Conservation (phyloP, 2,329 filamentous ascomycete species). For the Ophiostoma populinum region DNA sequence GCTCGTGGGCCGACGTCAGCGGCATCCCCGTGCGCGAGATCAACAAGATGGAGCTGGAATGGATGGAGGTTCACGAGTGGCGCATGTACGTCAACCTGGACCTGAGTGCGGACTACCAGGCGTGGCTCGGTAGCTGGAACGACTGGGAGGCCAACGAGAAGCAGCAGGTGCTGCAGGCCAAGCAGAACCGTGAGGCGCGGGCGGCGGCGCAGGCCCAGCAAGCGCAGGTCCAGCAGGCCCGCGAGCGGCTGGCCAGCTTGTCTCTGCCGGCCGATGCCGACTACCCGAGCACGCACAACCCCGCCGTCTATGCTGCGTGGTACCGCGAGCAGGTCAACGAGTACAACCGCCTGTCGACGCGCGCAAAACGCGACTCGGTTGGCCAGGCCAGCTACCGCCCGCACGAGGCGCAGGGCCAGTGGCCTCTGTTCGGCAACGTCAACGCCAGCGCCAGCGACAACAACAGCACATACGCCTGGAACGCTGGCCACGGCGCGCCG, state of each 20-base stretch:
- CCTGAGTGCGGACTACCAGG: conserved; percentile 52
- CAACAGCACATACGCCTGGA: too few relatives aligned
- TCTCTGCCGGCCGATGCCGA: conserved; percentile 31
- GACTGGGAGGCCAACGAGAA: conserved; percentile 40
- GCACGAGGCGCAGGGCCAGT: conserved; percentile 21
- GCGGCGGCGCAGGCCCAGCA: conserved; percentile 23
- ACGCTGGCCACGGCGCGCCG: too few relatives aligned
- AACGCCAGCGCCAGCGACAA: too few relatives aligned
- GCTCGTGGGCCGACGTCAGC: conserved; percentile 90
- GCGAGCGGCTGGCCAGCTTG: conserved; percentile 31
- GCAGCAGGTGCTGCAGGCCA: conserved; percentile 14
- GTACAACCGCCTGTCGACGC: conserved; percentile 25
- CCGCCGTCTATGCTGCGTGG: conserved; percentile 23
- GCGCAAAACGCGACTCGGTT: conserved; percentile 23
- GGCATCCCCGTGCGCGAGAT: conserved; percentile 71
- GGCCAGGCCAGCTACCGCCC: conserved; percentile 22
- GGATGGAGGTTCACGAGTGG: conserved; percentile 71
- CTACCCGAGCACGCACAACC: conserved; percentile 17
- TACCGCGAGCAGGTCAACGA: conserved; percentile 38
- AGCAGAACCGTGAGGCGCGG: neutral
- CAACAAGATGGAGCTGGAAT: conserved; percentile 73
- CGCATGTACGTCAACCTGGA: conserved; percentile 73
- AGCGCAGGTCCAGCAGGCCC: conserved; percentile 28
- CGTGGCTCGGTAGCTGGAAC: conserved; percentile 43
- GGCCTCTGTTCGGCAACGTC: too few relatives aligned